Evolutionary conservation across 495 filamentous ascomycete species (phyloP).

Genomic region (Daldinia loculata): DNA sequence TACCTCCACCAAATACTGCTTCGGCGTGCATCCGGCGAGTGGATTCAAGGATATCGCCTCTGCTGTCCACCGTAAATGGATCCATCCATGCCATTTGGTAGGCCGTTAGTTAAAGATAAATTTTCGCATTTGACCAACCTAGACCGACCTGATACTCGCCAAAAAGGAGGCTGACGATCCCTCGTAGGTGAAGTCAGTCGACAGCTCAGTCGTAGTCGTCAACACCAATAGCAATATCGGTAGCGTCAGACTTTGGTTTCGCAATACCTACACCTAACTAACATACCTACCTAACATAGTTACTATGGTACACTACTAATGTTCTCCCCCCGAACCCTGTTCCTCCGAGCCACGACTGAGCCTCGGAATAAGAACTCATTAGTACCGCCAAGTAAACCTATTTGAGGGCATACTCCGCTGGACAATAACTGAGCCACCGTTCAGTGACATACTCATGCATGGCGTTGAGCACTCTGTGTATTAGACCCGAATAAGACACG

Average conservation of each 20-base stretch:
- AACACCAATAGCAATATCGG: neutral
- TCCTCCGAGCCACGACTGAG: conserved; percentile 32
- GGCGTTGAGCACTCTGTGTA: conserved; percentile 13
- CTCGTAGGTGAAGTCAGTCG: conserved; percentile 16
- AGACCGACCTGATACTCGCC: neutral
- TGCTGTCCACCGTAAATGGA: conserved; percentile 29
- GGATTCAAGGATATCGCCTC: conserved; percentile 21
- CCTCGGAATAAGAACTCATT: conserved; percentile 20
- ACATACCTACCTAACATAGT: conserved; percentile 7
- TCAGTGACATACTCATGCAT: conserved; percentile 15
- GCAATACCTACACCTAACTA: neutral
- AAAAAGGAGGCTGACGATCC: conserved; percentile 28
- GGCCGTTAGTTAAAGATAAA: conserved; percentile 9
- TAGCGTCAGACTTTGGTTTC: neutral
- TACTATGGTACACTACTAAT: conserved; percentile 3
- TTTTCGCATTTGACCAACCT: conserved; percentile 4
- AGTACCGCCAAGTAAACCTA: conserved; percentile 12
- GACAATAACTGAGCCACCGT: conserved; percentile 19
- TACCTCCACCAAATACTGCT: conserved; percentile 19
- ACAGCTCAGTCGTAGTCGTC: conserved; percentile 6
- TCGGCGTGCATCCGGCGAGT: conserved; percentile 31
- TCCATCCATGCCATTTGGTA: conserved; percentile 20
- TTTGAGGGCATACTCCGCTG: conserved; percentile 19
- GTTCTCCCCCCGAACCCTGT: neutral
- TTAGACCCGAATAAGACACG: conserved; percentile 29